Base-by-base conservation (phyloP, 139 green algal genomes). In the Closterium sp. region DNA sequence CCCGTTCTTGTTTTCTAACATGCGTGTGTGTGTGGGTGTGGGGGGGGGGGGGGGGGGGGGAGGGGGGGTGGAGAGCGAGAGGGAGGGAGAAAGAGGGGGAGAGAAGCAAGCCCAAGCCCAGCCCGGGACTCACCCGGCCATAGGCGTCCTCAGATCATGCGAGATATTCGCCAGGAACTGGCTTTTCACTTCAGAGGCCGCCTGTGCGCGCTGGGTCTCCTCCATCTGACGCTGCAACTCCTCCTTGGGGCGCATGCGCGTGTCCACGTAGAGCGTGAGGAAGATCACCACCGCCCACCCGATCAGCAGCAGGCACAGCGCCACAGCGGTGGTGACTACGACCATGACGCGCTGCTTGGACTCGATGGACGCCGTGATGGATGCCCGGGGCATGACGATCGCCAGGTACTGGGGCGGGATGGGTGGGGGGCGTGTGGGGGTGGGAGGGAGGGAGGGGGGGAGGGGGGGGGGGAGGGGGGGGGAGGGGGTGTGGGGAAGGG, bases 161-260 rank as follows among this genome's bases (percentile, higher is more conserved):
- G 95, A 96, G 83, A 96, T 95, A 87, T 96, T 96, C 32, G 95
- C 95, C 36, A 97, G 90, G 34, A 97, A 97, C 87, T 95, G 88
- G 12, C 87, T 93, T 85, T 96, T 96, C 33, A 83, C 89, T 19
- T 91, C 88, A 2, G 33, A 84, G 8, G 55, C 64, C 9, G 88
- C 88, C 55, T 91, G 55, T 6, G 88, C 88, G 21, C 87, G 7
- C 87, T 76, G 35, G 0, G 34, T 89, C 87, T 76, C 34, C 87
- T 89, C 87, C 35, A 33, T 28, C 34, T 76, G 35, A 21, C 33
- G 25, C 35, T 33, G 35, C 35, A 89, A 34, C 87, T 89, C 87
- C 87, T 76, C 87, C 36, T 89, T 84, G 35, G 36, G 87, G 23
- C 87, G 87, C 87, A 89, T 83, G 30, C 33, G 25, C 34, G 34